Percentiles rank a stretch among this genome's conserved stretches.
phyloP scores from a whole-genome alignment of 805 yeast species.

The Spathaspora hagerdaliae region DNA sequence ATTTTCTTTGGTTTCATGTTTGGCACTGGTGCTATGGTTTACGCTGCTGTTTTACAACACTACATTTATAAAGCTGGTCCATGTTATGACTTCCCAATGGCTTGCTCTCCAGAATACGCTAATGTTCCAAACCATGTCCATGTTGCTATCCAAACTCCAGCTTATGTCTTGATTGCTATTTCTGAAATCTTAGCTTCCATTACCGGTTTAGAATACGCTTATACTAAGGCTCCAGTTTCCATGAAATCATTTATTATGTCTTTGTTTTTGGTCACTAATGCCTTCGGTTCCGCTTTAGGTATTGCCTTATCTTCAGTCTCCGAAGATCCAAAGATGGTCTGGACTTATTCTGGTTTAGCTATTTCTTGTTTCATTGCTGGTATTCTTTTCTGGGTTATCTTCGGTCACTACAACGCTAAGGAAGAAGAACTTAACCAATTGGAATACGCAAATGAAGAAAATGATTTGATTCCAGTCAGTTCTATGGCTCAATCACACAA shows the following conservation, averaged over 20 bases:
- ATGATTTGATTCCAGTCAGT: constrained; percentile 15
- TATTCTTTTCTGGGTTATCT: constrained; percentile 54
- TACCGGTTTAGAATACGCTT: constrained; percentile 82
- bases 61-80: constrained; percentile 69
- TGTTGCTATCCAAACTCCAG: constrained; percentile 69
- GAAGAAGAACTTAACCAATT: constrained; percentile 58
- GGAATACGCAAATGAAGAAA: constrained; percentile 28
- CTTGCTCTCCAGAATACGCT: constrained; percentile 41
- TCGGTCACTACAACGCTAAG: constrained; percentile 48
- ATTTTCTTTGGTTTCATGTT: constrained; percentile 68
- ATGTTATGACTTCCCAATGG: constrained; percentile 60
- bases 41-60: constrained; percentile 73
- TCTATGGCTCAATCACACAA: constrained; percentile 12
- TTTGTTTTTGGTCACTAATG: constrained; percentile 63
- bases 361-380: constrained; percentile 59
- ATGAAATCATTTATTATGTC: constrained; percentile 67
- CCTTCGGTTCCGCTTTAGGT: constrained; percentile 76
- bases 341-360: constrained; percentile 66
- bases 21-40: constrained; percentile 63
- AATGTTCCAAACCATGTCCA: constrained; percentile 52
- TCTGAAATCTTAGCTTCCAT: constrained; percentile 78
- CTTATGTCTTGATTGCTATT: constrained; percentile 67
- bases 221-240: constrained; percentile 71
- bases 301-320: constrained; percentile 67
- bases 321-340: constrained; percentile 63